Base-by-base conservation (phyloP, 495 filamentous ascomycete genomes). In the Tuber indicum region DNA sequence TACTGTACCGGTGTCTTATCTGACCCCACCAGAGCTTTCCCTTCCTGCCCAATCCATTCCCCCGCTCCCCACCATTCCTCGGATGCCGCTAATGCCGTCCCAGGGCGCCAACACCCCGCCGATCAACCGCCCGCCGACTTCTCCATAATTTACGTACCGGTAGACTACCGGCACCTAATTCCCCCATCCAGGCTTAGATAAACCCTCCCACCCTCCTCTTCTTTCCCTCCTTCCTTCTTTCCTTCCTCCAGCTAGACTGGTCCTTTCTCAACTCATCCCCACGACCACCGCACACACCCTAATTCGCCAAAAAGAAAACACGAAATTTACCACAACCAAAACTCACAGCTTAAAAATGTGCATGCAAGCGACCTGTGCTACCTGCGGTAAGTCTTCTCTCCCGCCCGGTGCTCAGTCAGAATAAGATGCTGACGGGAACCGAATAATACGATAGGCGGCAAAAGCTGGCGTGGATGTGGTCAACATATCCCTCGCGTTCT, bases 391-490 rank as follows among this genome's bases (percentile, higher is more conserved):
- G 83, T 76, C 62, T 45, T 26, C 70, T 21, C 14, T 46, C 23
- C n/a, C 1, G 7, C 10, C 16, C 32, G 2, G 49, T 46, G 42
- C 66, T 41, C 21, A 8, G 32, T 23, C 10, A 5, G 1, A 32
- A n/a, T 32, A 6, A 16, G 16, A 14, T 69, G 32, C 52, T 79
- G 71, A 75, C 39, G 14, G n/a, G 42, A 23, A 36, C 62, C 5
- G 8, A 52, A 52, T n/a, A 52, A 52, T 23, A 52, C 12, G 49
- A n/a, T 12, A 94, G 92, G 87, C 74, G 91, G 92, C 80, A 84
- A 85, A 74, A 89, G 90, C 74, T 94, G 92, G 92, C 87, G 83
- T 76, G 92, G 92, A 75, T 94, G 92, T 85, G 92, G 92, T 32
- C 84, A 49, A 36, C 92, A 94, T 81, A 87, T 94, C 73, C 87